Percentiles rank a stretch among this genome's conserved stretches.
Evolutionary conservation across 768 basidiomycete species (phyloP).

Genomic region (Cytidiella melzeri): DNA sequence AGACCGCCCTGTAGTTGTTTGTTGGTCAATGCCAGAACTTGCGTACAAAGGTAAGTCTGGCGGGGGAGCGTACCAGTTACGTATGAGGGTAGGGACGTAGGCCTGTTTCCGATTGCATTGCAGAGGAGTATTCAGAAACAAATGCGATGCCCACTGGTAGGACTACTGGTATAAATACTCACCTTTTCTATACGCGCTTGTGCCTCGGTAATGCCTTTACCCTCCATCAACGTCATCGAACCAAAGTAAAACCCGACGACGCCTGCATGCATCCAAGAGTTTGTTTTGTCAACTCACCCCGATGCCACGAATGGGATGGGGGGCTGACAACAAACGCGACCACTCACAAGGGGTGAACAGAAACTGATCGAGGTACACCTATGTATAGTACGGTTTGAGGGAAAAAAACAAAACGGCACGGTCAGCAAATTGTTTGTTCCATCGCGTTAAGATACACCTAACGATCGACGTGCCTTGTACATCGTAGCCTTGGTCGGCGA

Average conservation of each 20-base stretch:
- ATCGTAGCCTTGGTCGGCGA: constrained; percentile 51
- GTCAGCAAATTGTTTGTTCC: constrained; percentile 1
- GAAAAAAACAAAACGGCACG: too few species aligned
- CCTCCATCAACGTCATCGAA: constrained; percentile 77
- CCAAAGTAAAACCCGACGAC: constrained; percentile 57
- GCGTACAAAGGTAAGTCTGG: background rate
- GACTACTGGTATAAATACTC: constrained; percentile 5
- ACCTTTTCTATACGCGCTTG: constrained; percentile 39
- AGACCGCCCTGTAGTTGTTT: constrained; percentile 59
- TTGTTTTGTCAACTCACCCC: constrained; percentile 6
- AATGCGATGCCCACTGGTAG: too few species aligned
- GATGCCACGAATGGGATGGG: constrained; percentile 15
- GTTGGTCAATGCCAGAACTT: background rate
- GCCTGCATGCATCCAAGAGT: constrained; percentile 20
- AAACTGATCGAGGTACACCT: constrained; percentile 82
- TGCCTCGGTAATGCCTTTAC: constrained; percentile 50
- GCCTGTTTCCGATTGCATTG: constrained; percentile 37
- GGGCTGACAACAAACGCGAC: constrained; percentile 28
- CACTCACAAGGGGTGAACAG: constrained; percentile 59
- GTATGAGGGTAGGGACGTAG: constrained; percentile 67
- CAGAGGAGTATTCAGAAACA: background rate
- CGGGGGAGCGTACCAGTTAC: constrained; percentile 54
- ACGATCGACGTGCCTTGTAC: constrained; percentile 46
- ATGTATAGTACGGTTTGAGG: constrained; percentile 2
- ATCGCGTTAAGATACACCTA: background rate